A percentile compares a stretch with the other conserved stretches of the same genome.
Conservation (phyloP, 1,139 yeast genomes). For the Hansenula sp. region DNA sequence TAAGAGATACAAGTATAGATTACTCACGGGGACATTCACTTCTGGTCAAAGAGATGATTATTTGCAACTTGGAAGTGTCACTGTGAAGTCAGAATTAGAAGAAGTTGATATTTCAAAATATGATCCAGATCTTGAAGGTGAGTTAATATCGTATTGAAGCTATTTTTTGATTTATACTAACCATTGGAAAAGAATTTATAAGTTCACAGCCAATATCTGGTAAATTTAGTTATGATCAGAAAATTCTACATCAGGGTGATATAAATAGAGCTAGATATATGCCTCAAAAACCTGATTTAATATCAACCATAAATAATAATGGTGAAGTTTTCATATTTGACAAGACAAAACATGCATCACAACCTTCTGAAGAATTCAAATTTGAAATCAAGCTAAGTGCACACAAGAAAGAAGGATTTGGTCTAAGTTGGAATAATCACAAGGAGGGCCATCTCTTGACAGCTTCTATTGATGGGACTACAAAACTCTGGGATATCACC, state of each 20-base stretch:
- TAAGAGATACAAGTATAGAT: constrained; percentile 18
- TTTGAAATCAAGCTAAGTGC: constrained; percentile 30
- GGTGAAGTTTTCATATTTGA: constrained; percentile 74
- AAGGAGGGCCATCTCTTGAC: constrained; percentile 49
- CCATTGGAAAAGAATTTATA: constrained; percentile 30
- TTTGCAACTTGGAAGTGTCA: constrained; percentile 42
- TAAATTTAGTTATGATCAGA: constrained; percentile 11
- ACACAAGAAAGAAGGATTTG: constrained; percentile 57
- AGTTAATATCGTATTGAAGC: too few relatives aligned
- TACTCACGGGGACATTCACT: constrained; percentile 77
- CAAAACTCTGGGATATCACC: constrained; percentile 51
- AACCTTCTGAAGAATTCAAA: constrained; percentile 13
- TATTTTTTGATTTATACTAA: too few relatives aligned
- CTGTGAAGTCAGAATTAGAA: constrained; percentile 6
- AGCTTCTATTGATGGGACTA: constrained; percentile 54
- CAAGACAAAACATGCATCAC: constrained; percentile 35
- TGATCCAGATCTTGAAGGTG: constrained; percentile 11
- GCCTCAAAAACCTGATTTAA: constrained; percentile 68
- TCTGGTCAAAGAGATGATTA: constrained; percentile 66
- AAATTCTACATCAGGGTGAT: constrained; percentile 38
- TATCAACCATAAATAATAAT: constrained; percentile 72
- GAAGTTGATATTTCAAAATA: constrained; percentile 13
- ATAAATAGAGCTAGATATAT: constrained; percentile 76
- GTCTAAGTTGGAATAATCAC: constrained; percentile 56
- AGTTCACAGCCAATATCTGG: constrained; percentile 11